Evolutionary conservation across 768 basidiomycete genomes (phyloP), one percentile per base, ranked within the genome.

Genomic region (Leccinum aurantiacum): DNA sequence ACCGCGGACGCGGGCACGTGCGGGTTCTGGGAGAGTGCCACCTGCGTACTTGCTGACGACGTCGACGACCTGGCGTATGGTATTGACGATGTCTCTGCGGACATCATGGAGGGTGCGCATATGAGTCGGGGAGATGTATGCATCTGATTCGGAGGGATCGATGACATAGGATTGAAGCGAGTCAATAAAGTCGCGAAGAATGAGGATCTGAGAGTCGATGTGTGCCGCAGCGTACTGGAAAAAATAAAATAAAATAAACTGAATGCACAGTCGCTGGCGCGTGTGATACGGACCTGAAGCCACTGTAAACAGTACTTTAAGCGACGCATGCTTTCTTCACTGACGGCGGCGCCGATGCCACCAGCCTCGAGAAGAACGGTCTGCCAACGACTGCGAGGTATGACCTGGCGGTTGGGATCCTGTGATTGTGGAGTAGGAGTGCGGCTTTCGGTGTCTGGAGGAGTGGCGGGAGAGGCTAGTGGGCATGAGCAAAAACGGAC

Each of bases 241-340:
- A 37, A 7, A 37, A 37, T 15, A 15, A 3, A 15, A 56, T 44
- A 46, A 29, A 14, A 2, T 17, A n/a, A n/a, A 41, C n/a, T n/a
- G 9, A n/a, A 41, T n/a, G 17, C 17, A 41, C 9, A 41, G 1
- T 41, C 17, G 38, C 38, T 41, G 17, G 17, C 38, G 17, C 9
- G 17, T 9, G 38, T 41, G 38, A 41, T 41, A 78, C 84, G 24
- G 27, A 92, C 91, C 79, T 91, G 88, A 17, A 96, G 78, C 92
- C 93, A 95, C 59, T 91, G 85, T 29, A 96, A 71, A 74, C 91
- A 93, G 69, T 95, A 95, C 70, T 87, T 86, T 44, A 96, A 74
- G 56, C 90, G 79, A 57, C 90, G 80, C 89, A 96, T 90, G 67
- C 88, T 93, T 73, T 95, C 94, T 63, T 95, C 93, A 71, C 92